Evolutionary conservation across 2,329 filamentous ascomycete genomes (phyloP).

Genomic region (Sphaceloma murrayae): DNA sequence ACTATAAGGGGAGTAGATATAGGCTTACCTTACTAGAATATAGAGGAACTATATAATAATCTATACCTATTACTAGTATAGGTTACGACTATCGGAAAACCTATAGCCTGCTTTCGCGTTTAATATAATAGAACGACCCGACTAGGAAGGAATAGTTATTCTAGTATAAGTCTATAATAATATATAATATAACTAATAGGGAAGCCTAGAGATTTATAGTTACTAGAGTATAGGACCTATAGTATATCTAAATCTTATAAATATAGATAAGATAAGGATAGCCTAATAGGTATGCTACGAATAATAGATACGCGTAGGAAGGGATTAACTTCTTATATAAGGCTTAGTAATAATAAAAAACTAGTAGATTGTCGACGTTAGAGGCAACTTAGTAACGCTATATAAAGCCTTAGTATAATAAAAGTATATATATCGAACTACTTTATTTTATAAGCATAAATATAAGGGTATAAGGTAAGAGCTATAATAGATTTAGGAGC

Average conservation of each 20-base stretch:
- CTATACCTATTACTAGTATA: not conserved
- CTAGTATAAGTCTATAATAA: not conserved
- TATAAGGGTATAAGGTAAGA: not conserved
- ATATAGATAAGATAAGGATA: not conserved
- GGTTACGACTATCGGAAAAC: not conserved
- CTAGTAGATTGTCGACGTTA: not conserved
- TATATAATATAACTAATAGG: not conserved
- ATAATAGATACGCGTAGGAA: not conserved
- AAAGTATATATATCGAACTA: not conserved
- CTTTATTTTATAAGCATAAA: not conserved
- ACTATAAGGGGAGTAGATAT: not conserved
- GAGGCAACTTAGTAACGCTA: not conserved
- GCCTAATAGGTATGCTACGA: not conserved
- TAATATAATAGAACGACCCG: not conserved
- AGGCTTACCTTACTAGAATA: not conserved
- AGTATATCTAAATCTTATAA: not conserved
- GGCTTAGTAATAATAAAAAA: not conserved
- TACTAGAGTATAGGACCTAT: not conserved
- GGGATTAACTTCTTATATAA: no score
- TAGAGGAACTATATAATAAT: conserved; percentile 1
- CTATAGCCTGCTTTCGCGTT: not conserved
- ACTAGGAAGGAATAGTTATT: no score
- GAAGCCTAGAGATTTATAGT: not conserved
- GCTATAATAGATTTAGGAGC: conserved; percentile 4
- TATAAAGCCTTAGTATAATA: conserved; percentile 3